phyloP scores from a whole-genome alignment of 2,329 filamentous ascomycete genomes.

The Delphinella strobiligena region DNA sequence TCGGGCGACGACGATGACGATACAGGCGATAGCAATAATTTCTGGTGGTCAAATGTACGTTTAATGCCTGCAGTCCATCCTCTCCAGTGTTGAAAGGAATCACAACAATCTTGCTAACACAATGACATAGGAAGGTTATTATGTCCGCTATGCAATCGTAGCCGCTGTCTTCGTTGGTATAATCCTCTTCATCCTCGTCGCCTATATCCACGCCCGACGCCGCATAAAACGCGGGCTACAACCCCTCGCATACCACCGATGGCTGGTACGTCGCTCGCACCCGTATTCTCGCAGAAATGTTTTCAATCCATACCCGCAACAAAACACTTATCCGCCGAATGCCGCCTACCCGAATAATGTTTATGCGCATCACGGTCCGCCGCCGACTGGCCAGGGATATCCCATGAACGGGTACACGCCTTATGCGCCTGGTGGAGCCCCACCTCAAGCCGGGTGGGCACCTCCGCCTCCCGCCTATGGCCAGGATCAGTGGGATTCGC shows the following conservation, averaged over 20 bases:
- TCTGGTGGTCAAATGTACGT: not conserved
- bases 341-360: slow-evolving; percentile 10
- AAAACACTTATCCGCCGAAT: too few relatives aligned
- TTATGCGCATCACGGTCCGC: slow-evolving; percentile 12
- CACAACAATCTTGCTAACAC: not conserved
- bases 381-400: too few relatives aligned
- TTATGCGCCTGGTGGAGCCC: slow-evolving; percentile 4
- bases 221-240: slow-evolving; percentile 53
- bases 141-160: slow-evolving; percentile 62
- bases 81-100: not conserved
- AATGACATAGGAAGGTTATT: slow-evolving; percentile 43
- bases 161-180: slow-evolving; percentile 47
- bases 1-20: not conserved
- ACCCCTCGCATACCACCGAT: slow-evolving; percentile 57
- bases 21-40: not conserved
- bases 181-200: slow-evolving; percentile 51
- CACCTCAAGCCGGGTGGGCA: slow-evolving; percentile 10
- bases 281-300: slow-evolving; percentile 1
- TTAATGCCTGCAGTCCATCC: not conserved
- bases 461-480: slow-evolving; percentile 24
- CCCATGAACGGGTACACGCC: slow-evolving; percentile 9
- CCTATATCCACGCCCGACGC: slow-evolving; percentile 57
- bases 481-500: slow-evolving; percentile 13
- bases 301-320: slow-evolving; percentile 5
- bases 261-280: slow-evolving; percentile 19